Percentiles rank a stretch among this genome's conserved stretches.
Conservation (phyloP, 108 stramenopile species). For the Poteriospumella lacustris region DNA sequence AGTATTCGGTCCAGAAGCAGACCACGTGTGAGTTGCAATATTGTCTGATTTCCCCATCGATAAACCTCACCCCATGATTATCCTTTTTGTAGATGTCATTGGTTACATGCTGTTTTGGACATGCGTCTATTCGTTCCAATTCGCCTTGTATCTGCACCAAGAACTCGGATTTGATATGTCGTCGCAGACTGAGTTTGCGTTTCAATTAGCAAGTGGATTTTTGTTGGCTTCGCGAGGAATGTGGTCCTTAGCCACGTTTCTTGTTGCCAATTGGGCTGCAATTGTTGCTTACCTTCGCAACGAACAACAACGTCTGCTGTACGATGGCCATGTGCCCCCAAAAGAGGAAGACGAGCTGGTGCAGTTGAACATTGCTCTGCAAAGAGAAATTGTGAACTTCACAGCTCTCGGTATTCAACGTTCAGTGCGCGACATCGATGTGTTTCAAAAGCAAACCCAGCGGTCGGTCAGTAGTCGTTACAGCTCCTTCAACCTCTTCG, state of each 20-base stretch:
- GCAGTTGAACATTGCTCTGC: neutral
- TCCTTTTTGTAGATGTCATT: neutral
- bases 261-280: neutral
- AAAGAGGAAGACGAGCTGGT: neutral
- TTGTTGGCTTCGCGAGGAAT: neutral
- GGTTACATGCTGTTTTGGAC: neutral
- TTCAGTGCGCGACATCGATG: too few relatives aligned
- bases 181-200: neutral
- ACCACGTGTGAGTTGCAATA: neutral
- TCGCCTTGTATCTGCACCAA: neutral
- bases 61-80: too few relatives aligned
- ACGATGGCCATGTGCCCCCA: neutral
- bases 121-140: neutral
- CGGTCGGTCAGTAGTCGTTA: too few relatives aligned
- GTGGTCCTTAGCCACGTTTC: neutral
- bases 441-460: too few relatives aligned
- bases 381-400: conserved; percentile 13
- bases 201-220: neutral
- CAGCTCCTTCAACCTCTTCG: neutral
- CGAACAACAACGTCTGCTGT: neutral
- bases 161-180: neutral
- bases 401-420: neutral
- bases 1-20: neutral
- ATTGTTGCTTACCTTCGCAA: neutral
- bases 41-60: too few relatives aligned